Evolutionary conservation across 306 rosid species (phyloP), one percentile per base, ranked within the genome.

Genomic region (Hylodesmum podocarpum): DNA sequence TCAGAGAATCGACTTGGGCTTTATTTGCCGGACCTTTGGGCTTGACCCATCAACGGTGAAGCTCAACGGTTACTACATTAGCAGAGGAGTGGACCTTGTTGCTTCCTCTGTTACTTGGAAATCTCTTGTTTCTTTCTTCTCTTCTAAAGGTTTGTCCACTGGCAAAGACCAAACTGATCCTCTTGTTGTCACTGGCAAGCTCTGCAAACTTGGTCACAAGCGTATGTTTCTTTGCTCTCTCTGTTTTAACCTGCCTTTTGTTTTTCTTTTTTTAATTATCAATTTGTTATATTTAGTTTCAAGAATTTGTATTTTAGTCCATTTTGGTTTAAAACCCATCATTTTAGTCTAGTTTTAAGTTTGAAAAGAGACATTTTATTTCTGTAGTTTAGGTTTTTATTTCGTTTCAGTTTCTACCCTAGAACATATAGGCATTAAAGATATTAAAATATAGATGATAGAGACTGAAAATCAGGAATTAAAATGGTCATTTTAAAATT

Each of bases 41-140:
- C 72, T 94, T 1, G 89, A 90, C 25, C 93, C 97, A 6, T 71
- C 84, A n/a, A 82, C 97, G 37, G 4, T 94, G 71, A 94, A 64
- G 83, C 87, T 94, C 46, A 94, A 94, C 25, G 90, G 90, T 19
- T 84, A 88, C 89, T 94, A 90, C 54, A 81, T 94, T 33, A 68
- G 94, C 78, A 85, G 92, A 82, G 98, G 94, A 3, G 1, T 51
- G 13, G 94, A 91, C 67, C 78, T 88, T 16, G 28, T 94, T 3
- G 73, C 98, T 9, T 83, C 88, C 34, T 90, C 91, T 13, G 83
- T 94, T 1, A 94, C 93, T 53, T 94, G 98, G 98, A 89, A 81
- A 0, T 82, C 93, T 14, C 87, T 91, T 7, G 88, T 91, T 14
- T 85, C 95, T 79, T 94, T 88, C 88, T 94, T 94, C 78, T 83